Evolutionary conservation across 306 rosid genomes (phyloP).

Genomic region (Inga oerstediana): DNA sequence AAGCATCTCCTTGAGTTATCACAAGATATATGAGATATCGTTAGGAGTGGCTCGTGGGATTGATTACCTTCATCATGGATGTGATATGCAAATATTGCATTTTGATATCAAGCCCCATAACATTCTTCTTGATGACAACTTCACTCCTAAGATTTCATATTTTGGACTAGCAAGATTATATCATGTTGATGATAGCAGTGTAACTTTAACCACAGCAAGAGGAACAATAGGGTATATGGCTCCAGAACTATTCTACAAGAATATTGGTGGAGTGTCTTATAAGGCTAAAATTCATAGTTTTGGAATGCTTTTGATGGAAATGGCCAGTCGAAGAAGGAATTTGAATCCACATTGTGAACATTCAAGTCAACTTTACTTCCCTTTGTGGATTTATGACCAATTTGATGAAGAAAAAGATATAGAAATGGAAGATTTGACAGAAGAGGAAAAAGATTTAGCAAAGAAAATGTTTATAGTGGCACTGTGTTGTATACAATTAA

Average conservation of each 20-base stretch:
- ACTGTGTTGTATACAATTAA: constrained; percentile 39
- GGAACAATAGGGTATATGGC: constrained; percentile 35
- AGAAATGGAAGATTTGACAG: background rate
- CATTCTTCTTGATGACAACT: constrained; percentile 15
- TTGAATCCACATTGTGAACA: background rate
- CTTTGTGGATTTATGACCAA: constrained; percentile 11
- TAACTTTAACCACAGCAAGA: constrained; percentile 20
- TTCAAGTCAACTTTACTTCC: constrained; percentile 28
- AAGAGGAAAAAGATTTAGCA: constrained; percentile 1
- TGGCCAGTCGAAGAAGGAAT: constrained; percentile 2
- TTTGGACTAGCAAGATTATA: constrained; percentile 25
- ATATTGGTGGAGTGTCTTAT: constrained; percentile 25
- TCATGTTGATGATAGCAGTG: background rate
- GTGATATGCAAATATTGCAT: constrained; percentile 28
- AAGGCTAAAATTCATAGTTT: constrained; percentile 35
- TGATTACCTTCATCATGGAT: constrained; percentile 30
- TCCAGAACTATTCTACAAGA: constrained; percentile 21
- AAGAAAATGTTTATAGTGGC: constrained; percentile 36
- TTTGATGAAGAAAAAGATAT: background rate
- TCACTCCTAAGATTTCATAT: constrained; percentile 2
- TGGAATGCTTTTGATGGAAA: constrained; percentile 34
- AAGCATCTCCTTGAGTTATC: background rate
- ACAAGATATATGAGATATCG: background rate
- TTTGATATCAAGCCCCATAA: constrained; percentile 36
- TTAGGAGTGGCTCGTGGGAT: constrained; percentile 30